Evolutionary conservation across 345 rosid genomes (phyloP).

Genomic region (Citrus sinensis): DNA sequence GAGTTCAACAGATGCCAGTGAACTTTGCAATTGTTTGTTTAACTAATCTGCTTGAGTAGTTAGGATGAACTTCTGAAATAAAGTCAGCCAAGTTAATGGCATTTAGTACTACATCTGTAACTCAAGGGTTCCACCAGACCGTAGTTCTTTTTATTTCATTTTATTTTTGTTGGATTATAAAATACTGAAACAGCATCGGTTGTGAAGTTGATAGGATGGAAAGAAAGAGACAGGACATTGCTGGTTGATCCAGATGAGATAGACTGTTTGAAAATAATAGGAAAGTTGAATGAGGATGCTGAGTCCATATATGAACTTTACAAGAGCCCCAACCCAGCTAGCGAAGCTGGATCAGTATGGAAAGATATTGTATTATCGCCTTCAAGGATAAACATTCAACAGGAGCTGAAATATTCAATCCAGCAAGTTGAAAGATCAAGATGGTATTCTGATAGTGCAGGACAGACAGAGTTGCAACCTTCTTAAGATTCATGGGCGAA

Average conservation of each 20-base stretch:
- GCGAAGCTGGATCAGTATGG: constrained; percentile 79
- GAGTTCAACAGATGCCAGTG: constrained; percentile 3
- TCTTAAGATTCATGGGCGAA: neutral
- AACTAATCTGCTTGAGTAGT: neutral
- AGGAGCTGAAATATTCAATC: constrained; percentile 62
- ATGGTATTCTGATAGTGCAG: constrained; percentile 3
- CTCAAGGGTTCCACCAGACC: neutral
- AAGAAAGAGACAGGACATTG: constrained; percentile 79
- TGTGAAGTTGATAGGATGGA: constrained; percentile 92
- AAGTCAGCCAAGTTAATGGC: neutral
- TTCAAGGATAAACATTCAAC: constrained; percentile 74
- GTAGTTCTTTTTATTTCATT: neutral
- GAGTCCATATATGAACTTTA: constrained; percentile 77
- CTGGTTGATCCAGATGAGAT: constrained; percentile 91
- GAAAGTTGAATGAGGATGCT: constrained; percentile 69
- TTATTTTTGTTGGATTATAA: neutral
- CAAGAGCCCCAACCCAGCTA: constrained; percentile 63
- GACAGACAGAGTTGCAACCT: constrained; percentile 10
- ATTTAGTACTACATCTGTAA: neutral
- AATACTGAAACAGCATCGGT: constrained; percentile 24
- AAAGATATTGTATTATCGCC: constrained; percentile 93
- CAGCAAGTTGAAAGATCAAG: constrained; percentile 56
- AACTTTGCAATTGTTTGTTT: neutral
- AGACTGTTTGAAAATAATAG: constrained; percentile 55
- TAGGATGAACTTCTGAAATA: neutral